These are phyloP conservation scores for Monascus purpureus DNA, from an alignment of 495 filamentous ascomycete genomes.

Conservation along the genomic window DNA sequence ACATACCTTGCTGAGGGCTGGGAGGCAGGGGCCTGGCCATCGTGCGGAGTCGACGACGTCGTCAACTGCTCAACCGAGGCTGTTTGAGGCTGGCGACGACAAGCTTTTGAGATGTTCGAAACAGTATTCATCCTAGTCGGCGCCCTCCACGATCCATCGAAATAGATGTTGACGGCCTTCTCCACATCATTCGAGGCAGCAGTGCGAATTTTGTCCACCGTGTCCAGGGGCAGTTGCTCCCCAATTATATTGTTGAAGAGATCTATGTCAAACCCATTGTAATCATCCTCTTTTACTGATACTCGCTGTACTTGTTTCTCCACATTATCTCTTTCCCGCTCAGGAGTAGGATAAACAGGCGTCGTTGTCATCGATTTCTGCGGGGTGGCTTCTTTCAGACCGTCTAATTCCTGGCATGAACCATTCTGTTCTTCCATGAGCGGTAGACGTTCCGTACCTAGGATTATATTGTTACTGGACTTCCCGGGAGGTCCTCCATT, in stretches of 20 bases:
- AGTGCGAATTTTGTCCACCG: constrained; percentile 37
- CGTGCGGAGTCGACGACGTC: constrained; percentile 1
- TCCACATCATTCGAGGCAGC: constrained; percentile 50
- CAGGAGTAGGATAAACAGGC: neutral
- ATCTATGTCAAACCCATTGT: constrained; percentile 47
- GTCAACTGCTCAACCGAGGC: neutral
- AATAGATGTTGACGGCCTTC: constrained; percentile 69
- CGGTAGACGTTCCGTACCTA: too few species aligned
- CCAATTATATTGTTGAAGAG: constrained; percentile 61
- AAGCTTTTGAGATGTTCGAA: neutral
- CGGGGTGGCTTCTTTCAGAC: too few species aligned
- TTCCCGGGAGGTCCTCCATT: neutral
- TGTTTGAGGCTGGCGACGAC: constrained; percentile 3
- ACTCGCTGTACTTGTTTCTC: neutral
- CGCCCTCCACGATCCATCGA: constrained; percentile 84
- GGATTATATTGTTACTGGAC: too few species aligned
- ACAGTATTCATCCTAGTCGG: constrained; percentile 7
- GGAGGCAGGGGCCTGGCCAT: constrained; percentile 16
- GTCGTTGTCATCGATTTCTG: neutral
- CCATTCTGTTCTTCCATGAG: too few species aligned
- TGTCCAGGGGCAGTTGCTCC: constrained; percentile 38
- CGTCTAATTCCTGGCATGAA: too few species aligned
- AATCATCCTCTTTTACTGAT: neutral
- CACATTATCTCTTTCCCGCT: too few species aligned
- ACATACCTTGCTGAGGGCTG: constrained; percentile 60